Percentiles rank a stretch among this genome's conserved stretches.
Conservation (phyloP, 2,329 filamentous ascomycete genomes). For the Paraphoma sp. region DNA sequence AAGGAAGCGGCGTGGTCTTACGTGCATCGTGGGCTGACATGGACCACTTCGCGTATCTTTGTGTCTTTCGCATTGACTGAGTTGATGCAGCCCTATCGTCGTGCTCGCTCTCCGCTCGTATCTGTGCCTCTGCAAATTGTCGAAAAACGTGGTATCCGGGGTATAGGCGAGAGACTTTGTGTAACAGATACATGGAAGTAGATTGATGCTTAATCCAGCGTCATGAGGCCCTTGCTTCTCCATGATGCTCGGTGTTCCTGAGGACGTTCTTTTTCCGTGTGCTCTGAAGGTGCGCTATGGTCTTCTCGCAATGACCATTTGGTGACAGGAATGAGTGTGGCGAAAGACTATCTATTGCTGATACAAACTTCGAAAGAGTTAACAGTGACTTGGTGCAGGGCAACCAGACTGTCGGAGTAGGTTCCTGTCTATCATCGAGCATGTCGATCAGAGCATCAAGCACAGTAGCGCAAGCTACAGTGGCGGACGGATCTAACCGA, state of each 20-base stretch:
- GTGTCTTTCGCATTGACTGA: slow-evolving; percentile 2
- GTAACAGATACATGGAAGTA: neutral
- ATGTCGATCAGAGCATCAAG: neutral
- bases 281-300: neutral
- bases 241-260: neutral
- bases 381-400: neutral
- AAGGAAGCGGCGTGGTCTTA: slow-evolving; percentile 14
- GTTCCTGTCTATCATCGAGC: neutral
- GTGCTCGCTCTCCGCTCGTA: slow-evolving; percentile 1
- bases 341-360: neutral
- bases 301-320: no score
- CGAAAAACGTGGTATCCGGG: neutral
- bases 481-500: neutral
- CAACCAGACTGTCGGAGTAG: neutral
- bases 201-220: neutral
- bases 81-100: slow-evolving; percentile 9
- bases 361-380: neutral
- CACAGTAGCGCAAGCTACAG: neutral
- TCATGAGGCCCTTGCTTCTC: neutral
- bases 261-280: neutral
- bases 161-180: neutral
- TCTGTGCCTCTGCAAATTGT: neutral
- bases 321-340: neutral
- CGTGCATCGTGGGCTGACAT: slow-evolving; percentile 16
- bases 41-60: slow-evolving; percentile 6